A percentile compares a stretch with the other conserved stretches of the same genome.
These are phyloP conservation scores for Guadua angustifolia DNA, from an alignment of 176 grass and related monocot species.

Conservation along the genomic window DNA sequence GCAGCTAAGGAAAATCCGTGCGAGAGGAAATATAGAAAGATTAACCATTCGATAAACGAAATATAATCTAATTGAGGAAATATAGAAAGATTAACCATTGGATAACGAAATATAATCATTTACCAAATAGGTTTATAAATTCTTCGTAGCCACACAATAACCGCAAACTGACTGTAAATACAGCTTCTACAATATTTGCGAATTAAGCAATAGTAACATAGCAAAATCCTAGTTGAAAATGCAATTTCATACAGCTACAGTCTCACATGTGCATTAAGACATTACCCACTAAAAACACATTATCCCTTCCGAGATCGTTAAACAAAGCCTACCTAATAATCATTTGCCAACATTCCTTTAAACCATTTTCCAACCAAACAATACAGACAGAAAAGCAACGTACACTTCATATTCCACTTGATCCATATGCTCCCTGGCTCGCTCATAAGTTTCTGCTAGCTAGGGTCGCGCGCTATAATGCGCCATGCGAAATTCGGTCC, in stretches of 20 bases:
- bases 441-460: conserved; percentile 1
- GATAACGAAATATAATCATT: background rate
- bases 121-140: background rate
- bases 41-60: background rate
- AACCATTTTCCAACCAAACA: background rate
- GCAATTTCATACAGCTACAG: background rate
- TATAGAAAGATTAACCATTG: background rate
- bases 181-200: background rate
- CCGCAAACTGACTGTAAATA: background rate
- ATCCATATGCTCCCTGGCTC: background rate
- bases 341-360: background rate
- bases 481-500: no score
- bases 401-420: conserved; percentile 35
- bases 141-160: background rate
- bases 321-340: background rate
- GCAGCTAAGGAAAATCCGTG: background rate
- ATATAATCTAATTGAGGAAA: background rate
- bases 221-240: background rate
- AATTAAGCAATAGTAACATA: background rate
- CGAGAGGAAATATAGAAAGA: background rate
- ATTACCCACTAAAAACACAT: background rate
- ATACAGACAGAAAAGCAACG: conserved; percentile 13
- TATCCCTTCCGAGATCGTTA: background rate
- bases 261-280: background rate
- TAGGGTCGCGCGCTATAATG: no score